These are phyloP conservation scores for Penicillium paxilli DNA, from an alignment of 495 filamentous ascomycete species.

Conservation along the genomic window DNA sequence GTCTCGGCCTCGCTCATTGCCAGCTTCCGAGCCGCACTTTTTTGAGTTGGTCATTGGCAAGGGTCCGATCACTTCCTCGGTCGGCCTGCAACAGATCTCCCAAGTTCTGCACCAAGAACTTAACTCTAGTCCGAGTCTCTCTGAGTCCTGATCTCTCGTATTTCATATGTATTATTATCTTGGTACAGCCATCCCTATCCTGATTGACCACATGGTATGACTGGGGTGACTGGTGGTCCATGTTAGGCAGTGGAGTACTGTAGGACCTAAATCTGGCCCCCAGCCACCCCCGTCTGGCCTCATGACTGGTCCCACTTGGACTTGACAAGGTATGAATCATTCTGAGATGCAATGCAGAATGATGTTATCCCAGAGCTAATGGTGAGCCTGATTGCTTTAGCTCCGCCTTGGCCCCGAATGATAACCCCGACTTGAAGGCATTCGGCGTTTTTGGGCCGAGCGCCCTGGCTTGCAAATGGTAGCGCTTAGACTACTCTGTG, in stretches of 20 bases:
- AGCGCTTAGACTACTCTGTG: not conserved
- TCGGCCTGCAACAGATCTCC: not conserved
- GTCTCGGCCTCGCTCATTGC: constrained; percentile 18
- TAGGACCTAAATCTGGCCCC: not conserved
- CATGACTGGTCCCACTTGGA: not conserved
- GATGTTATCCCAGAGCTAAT: constrained; percentile 10
- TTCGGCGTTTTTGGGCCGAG: not conserved
- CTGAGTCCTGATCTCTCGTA: too few relatives aligned
- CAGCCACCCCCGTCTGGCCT: not conserved
- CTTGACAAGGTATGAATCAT: constrained; percentile 6
- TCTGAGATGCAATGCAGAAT: constrained; percentile 5
- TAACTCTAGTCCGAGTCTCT: not conserved
- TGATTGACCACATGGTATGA: constrained; percentile 5
- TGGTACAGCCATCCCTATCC: not conserved
- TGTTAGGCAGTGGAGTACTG: not conserved
- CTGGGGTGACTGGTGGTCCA: not conserved
- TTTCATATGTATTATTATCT: not conserved
- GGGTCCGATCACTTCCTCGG: not conserved
- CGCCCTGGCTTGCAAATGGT: not conserved
- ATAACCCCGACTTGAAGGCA: not conserved
- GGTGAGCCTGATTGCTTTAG: not conserved
- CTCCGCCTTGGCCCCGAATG: not conserved
- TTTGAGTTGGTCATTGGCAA: constrained; percentile 13
- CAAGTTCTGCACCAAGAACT: not conserved
- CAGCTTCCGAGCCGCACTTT: constrained; percentile 23